Percentiles rank a stretch among this genome's conserved stretches.
phyloP scores from a whole-genome alignment of 306 rosid species.

The Dryas octopetala region DNA sequence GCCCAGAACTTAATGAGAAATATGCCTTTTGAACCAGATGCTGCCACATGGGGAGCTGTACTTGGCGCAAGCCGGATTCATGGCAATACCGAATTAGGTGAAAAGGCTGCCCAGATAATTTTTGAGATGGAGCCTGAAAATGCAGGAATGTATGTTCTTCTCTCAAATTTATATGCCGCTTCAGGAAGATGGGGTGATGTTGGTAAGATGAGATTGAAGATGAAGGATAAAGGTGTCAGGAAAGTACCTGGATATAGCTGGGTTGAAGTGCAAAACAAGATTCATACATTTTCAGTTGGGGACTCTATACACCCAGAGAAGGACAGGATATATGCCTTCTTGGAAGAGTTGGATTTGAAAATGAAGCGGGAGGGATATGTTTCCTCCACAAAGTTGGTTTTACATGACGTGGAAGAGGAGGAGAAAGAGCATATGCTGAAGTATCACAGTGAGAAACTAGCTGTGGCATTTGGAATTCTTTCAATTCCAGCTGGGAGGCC shows the following conservation, averaged over 20 bases:
- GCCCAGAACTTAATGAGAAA: conserved; percentile 63
- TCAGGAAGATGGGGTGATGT: conserved; percentile 84
- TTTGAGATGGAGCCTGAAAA: conserved; percentile 82
- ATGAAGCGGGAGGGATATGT: conserved; percentile 77
- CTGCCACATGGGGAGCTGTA: conserved; percentile 87
- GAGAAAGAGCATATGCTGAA: conserved; percentile 79
- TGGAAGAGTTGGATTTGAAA: conserved; percentile 69
- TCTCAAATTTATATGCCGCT: conserved; percentile 86
- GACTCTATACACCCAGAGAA: conserved; percentile 70
- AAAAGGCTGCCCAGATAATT: conserved; percentile 76
- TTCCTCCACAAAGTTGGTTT: conserved; percentile 72
- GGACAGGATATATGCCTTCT: conserved; percentile 61
- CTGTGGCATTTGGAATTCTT: conserved; percentile 85
- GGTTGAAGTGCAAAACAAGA: conserved; percentile 75
- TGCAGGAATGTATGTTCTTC: conserved; percentile 86
- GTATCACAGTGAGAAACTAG: conserved; percentile 87
- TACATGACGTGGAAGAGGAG: conserved; percentile 94
- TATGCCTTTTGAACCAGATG: conserved; percentile 78
- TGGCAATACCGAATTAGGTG: conserved; percentile 70
- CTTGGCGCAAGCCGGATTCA: conserved; percentile 83
- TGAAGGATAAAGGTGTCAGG: conserved; percentile 71
- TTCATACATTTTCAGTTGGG: conserved; percentile 70
- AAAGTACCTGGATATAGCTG: conserved; percentile 86
- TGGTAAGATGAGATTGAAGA: conserved; percentile 65
- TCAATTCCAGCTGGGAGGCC: conserved; percentile 75